These are phyloP conservation scores for Rostrohypoxylon terebratum DNA, from an alignment of 495 filamentous ascomycete genomes.

Conservation along the genomic window DNA sequence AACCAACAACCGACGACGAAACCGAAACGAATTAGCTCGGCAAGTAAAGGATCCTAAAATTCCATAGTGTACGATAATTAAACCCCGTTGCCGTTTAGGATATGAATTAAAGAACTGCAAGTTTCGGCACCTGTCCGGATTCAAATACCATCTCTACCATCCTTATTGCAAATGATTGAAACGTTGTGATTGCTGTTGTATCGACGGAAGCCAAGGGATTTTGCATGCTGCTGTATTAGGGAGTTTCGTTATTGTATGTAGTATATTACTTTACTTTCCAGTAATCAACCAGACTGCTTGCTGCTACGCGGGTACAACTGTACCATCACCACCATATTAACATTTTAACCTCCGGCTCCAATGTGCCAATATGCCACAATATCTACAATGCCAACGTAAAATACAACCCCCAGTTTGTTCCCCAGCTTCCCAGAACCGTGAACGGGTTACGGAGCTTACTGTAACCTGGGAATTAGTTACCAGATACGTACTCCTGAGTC, in stretches of 20 bases:
- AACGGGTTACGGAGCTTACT: conserved; percentile 41
- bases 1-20: neutral
- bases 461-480: conserved; percentile 29
- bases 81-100: conserved; percentile 27
- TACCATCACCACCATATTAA: conserved; percentile 2
- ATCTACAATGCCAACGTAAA: neutral
- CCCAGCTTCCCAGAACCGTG: conserved; percentile 31
- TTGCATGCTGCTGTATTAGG: conserved; percentile 36
- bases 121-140: conserved; percentile 38
- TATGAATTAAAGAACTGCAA: conserved; percentile 30
- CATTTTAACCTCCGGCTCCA: conserved; percentile 30
- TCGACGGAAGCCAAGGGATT: conserved; percentile 32
- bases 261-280: conserved; percentile 41
- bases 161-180: conserved; percentile 15
- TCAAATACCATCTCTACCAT: neutral
- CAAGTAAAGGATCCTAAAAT: conserved; percentile 9
- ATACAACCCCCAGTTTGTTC: conserved; percentile 1
- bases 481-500: neutral
- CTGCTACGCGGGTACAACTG: conserved; percentile 16
- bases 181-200: conserved; percentile 20
- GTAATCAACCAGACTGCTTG: conserved; percentile 34
- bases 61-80: conserved; percentile 26
- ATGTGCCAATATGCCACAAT: neutral
- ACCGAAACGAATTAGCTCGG: conserved; percentile 25
- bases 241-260: conserved; percentile 27